Conservation (phyloP, 2,329 filamentous ascomycete genomes). For the Colletotrichum sublineola region DNA sequence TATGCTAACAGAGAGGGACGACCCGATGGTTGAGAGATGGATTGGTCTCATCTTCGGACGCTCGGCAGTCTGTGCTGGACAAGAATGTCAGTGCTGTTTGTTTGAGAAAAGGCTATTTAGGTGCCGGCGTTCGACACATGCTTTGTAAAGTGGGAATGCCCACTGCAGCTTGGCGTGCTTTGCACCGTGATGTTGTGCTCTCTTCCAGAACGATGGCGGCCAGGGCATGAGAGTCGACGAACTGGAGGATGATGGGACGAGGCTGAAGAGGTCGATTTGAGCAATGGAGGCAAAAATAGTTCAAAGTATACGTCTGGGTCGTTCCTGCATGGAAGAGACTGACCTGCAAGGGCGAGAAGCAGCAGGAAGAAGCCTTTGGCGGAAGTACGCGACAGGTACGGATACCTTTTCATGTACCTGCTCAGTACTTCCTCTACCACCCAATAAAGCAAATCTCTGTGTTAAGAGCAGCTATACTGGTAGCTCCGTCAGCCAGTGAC, state of each 20-base stretch:
- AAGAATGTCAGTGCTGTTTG: not conserved
- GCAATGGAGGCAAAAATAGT: constrained; percentile 14
- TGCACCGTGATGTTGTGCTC: not conserved
- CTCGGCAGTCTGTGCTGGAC: not conserved
- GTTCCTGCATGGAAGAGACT: constrained; percentile 29
- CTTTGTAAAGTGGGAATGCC: not conserved
- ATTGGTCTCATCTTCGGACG: not conserved
- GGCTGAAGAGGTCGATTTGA: not conserved
- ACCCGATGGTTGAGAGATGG: not conserved
- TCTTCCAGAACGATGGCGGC: not conserved
- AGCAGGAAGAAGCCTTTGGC: not conserved
- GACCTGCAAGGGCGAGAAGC: not conserved
- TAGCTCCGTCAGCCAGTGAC: not conserved
- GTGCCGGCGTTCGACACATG: not conserved
- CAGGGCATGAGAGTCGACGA: constrained; percentile 17
- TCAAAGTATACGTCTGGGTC: constrained; percentile 25
- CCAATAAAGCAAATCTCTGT: not conserved
- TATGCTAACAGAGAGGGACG: not conserved
- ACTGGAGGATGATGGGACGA: constrained; percentile 17
- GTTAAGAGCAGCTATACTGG: not conserved
- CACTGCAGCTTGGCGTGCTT: not conserved
- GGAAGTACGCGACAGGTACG: not conserved
- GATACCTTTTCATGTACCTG: not conserved
- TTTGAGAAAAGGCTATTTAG: not conserved
- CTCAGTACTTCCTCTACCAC: not conserved